Evolutionary conservation across 768 basidiomycete species (phyloP).

Genomic region (Pleurotus djamor): DNA sequence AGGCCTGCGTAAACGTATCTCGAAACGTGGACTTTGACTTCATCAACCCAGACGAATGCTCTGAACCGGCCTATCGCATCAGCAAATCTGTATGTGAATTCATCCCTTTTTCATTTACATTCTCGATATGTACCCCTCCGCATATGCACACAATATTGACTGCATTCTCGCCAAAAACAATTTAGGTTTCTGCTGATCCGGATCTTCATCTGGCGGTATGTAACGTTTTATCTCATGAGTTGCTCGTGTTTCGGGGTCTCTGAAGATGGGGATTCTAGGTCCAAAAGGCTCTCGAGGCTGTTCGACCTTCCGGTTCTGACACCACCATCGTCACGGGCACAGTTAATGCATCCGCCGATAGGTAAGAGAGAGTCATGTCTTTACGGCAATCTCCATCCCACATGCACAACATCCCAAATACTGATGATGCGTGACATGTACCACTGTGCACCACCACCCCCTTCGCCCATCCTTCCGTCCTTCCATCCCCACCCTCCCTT

Average conservation of each 20-base stretch:
- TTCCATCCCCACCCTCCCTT: not conserved
- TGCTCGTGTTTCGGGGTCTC: conserved; percentile 6
- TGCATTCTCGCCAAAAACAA: too few species aligned
- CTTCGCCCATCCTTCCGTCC: too few species aligned
- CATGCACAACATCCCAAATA: not conserved
- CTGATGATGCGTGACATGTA: not conserved
- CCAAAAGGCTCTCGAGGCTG: conserved; percentile 36
- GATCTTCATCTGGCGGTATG: conserved; percentile 47
- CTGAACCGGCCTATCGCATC: conserved; percentile 58
- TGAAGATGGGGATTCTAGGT: conserved; percentile 31
- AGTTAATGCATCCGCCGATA: conserved; percentile 82
- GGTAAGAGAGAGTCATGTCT: conserved; percentile 36
- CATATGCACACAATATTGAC: not conserved
- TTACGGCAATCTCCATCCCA: not conserved
- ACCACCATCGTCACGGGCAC: conserved; percentile 38
- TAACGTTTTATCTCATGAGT: not conserved
- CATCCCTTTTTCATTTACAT: not conserved
- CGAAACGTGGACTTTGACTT: conserved; percentile 83
- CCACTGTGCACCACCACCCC: too few species aligned
- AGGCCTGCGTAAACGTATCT: conserved; percentile 61
- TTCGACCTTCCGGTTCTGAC: conserved; percentile 37
- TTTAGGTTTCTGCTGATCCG: conserved; percentile 58
- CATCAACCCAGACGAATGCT: conserved; percentile 34
- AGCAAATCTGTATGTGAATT: conserved; percentile 56
- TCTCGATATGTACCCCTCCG: too few species aligned